Evolutionary conservation across 345 rosid genomes (phyloP).

Genomic region (Gossypium longicalyx): DNA sequence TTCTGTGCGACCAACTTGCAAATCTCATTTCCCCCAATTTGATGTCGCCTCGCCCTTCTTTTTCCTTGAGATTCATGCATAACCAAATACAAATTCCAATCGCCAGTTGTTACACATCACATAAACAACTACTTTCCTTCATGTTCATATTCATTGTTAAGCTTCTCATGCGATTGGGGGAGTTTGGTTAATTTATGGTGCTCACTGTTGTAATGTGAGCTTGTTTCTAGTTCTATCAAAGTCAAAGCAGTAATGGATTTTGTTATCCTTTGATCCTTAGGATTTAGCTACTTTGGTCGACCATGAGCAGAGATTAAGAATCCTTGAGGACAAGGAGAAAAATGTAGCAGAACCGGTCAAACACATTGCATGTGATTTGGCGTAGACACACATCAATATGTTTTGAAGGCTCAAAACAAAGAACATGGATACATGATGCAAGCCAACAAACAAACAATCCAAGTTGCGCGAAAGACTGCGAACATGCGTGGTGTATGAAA

Average conservation of each 20-base stretch:
- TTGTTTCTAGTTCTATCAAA: not conserved
- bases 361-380: not conserved
- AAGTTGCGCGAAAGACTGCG: slow-evolving; percentile 1
- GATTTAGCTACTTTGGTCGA: not conserved
- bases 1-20: slow-evolving; percentile 18
- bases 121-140: not conserved
- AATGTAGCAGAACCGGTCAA: not conserved
- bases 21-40: slow-evolving; percentile 10
- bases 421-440: not conserved
- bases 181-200: not conserved
- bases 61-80: slow-evolving; percentile 20
- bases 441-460: slow-evolving; percentile 10
- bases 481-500: too few species aligned
- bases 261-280: not conserved
- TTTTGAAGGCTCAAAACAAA: not conserved
- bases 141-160: not conserved
- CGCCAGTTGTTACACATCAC: slow-evolving; percentile 11
- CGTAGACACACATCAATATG: not conserved
- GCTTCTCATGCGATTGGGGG: not conserved
- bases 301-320: not conserved
- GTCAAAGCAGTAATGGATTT: not conserved
- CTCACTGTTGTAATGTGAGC: not conserved
- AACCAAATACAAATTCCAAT: not conserved
- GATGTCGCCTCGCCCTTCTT: not conserved
- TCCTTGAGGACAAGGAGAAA: not conserved